Percentiles rank a stretch among this genome's conserved stretches.
These are phyloP conservation scores for Fusarium graminum DNA, from an alignment of 2,329 filamentous ascomycete species.

Conservation along the genomic window DNA sequence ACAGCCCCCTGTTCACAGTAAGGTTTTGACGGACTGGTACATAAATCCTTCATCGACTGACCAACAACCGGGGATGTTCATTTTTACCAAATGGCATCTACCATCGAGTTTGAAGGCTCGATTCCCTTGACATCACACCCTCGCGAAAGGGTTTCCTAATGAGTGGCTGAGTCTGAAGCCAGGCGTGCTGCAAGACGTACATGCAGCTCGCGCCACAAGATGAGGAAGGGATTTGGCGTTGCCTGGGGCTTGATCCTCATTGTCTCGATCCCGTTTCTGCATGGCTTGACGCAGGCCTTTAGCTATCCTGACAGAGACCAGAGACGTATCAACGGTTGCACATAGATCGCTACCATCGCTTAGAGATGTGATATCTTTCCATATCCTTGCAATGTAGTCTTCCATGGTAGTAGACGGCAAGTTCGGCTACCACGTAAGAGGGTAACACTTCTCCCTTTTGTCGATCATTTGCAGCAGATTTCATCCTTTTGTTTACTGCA, in stretches of 20 bases:
- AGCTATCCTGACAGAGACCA: constrained; percentile 1
- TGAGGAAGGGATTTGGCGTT: background rate
- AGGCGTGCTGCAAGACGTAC: constrained; percentile 14
- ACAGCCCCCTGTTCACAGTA: constrained; percentile 27
- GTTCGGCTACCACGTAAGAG: background rate
- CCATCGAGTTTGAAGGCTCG: constrained; percentile 20
- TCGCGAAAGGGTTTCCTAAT: constrained; percentile 6
- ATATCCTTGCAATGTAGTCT: background rate
- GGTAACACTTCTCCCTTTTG: too few relatives aligned
- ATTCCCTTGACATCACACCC: constrained; percentile 44
- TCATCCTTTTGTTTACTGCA: too few relatives aligned
- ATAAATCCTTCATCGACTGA: too few relatives aligned
- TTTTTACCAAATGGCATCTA: constrained; percentile 31
- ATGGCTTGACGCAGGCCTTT: constrained; percentile 54
- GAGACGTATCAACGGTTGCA: background rate
- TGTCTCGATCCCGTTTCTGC: constrained; percentile 31
- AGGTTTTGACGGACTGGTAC: constrained; percentile 35
- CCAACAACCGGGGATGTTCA: constrained; percentile 17
- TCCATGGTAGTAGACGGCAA: background rate
- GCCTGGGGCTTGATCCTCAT: constrained; percentile 20
- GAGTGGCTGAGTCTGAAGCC: background rate
- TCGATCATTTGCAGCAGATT: too few relatives aligned
- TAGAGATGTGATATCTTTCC: too few relatives aligned
- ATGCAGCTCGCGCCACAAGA: constrained; percentile 25
- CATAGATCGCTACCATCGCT: background rate